Evolutionary conservation across 1,139 yeast species (phyloP).

Genomic region (Taphrina confusa): DNA sequence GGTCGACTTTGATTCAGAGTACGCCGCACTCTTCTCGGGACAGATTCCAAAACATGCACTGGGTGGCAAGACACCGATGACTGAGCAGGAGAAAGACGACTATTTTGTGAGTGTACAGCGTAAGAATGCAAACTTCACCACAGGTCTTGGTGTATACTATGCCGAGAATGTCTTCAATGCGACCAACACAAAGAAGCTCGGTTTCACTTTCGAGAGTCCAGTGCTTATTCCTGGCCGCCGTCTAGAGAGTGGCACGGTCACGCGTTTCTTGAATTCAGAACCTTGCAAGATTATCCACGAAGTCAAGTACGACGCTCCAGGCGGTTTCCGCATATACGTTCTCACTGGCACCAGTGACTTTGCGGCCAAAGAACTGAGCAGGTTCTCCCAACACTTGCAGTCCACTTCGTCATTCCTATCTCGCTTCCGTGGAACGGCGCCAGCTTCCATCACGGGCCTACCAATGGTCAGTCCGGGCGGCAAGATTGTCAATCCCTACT

Average conservation of each 20-base stretch:
- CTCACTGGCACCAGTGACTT: not conserved
- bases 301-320: slow-evolving; percentile 12
- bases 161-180: slow-evolving; percentile 5
- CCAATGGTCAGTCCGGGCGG: slow-evolving; percentile 10
- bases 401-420: not conserved
- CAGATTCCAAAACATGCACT: slow-evolving; percentile 42
- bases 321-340: slow-evolving; percentile 4
- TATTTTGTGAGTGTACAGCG: slow-evolving; percentile 13
- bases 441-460: not conserved
- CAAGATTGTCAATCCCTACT: not conserved
- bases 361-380: not conserved
- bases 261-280: slow-evolving; percentile 3
- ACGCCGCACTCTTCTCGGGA: slow-evolving; percentile 47
- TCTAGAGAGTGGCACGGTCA: not conserved
- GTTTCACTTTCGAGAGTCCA: not conserved
- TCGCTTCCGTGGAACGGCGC: not conserved
- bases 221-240: slow-evolving; percentile 2
- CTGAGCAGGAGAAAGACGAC: slow-evolving; percentile 2
- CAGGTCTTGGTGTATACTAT: slow-evolving; percentile 7
- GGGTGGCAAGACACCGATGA: not conserved
- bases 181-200: not conserved
- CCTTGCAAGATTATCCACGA: slow-evolving; percentile 17
- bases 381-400: not conserved
- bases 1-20: slow-evolving; percentile 47
- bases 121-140: slow-evolving; percentile 6